Conservation (phyloP, 73 alveolate species). For the Paramecium bursaria region DNA sequence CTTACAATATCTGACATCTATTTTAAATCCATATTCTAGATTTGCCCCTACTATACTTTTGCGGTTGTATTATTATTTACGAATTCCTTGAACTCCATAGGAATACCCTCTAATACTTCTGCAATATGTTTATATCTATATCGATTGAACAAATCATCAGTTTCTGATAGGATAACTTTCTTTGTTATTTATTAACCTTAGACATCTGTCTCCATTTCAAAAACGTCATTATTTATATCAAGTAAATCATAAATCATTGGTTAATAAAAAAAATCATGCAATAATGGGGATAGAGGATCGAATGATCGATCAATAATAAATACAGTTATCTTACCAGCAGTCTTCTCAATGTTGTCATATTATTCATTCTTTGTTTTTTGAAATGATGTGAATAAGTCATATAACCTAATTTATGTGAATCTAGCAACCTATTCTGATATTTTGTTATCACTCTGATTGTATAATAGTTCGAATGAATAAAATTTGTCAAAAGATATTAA, state of each 20-base stretch:
- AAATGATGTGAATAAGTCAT: conserved; percentile 41
- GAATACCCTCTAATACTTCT: conserved; percentile 63
- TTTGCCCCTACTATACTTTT: conserved; percentile 59
- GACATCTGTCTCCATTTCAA: conserved; percentile 21
- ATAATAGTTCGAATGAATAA: conserved; percentile 51
- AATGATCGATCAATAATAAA: conserved; percentile 60
- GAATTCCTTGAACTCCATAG: conserved; percentile 61
- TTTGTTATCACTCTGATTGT: conserved; percentile 31
- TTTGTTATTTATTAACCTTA: conserved; percentile 37
- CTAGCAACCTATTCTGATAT: conserved; percentile 51
- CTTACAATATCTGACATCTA: conserved; percentile 66
- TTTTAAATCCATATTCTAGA: conserved; percentile 59
- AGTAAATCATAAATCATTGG: conserved; percentile 68
- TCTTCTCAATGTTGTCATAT: conserved; percentile 56
- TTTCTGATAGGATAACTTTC: conserved; percentile 42
- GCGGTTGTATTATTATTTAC: conserved; percentile 61
- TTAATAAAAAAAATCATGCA: conserved; percentile 68
- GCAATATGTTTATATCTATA: conserved; percentile 67
- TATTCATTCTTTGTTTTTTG: conserved; percentile 38
- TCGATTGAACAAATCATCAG: conserved; percentile 66
- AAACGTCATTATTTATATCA: conserved; percentile 53
- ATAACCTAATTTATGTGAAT: conserved; percentile 12
- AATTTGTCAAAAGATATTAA: conserved; percentile 67
- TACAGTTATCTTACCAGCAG: conserved; percentile 65
- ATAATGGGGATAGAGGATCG: conserved; percentile 61